Evolutionary conservation across 2,329 filamentous ascomycete genomes (phyloP), one percentile per base, ranked within the genome.

Genomic region (Talaromyces sp.): DNA sequence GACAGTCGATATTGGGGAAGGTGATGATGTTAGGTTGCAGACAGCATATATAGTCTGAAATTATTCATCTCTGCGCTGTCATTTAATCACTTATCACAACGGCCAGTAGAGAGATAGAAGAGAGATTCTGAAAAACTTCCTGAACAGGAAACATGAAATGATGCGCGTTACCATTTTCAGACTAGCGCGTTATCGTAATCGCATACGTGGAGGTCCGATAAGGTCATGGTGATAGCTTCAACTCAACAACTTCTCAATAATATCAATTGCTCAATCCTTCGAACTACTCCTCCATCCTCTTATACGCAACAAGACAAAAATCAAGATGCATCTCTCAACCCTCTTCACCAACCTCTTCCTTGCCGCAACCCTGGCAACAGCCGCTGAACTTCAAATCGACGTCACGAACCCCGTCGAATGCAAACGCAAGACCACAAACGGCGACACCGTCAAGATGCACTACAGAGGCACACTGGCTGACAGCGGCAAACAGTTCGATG

Each of bases 401-500:
- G 87, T 91, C 70, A 90, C 88, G 60, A 84, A 87, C 66, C 82
- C 86, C 31, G 90, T 91, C 69, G 87, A 92, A 70, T 97, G 93
- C 83, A 87, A 87, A 60, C 89, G 92, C 78, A 93, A 91, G 82
- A 90, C 87, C 16, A 73, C 85, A 73, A 86, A 85, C 68, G 92
- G 92, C 70, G 93, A 97, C 81, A 87, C 83, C 69, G 88, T 97
- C 74, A 83, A 88, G 63, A 92, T 97, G 73, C 93, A 97, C 83
- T 97, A 98, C 84, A 86, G 86, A 64, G 94, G 94, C 71, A 95
- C 90, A 1, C 86, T 97, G 37, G 85, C 87, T 68, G 81, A 82
- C 60, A 86, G 88, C 69, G 94, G 93, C 72, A 83, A 86, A 67
- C 83, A 95, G 76, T 98, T 98, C 75, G 94, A 97, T 80, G 87